These are phyloP conservation scores for Penicillium steckii DNA, from an alignment of 495 filamentous ascomycete species.

Conservation along the genomic window DNA sequence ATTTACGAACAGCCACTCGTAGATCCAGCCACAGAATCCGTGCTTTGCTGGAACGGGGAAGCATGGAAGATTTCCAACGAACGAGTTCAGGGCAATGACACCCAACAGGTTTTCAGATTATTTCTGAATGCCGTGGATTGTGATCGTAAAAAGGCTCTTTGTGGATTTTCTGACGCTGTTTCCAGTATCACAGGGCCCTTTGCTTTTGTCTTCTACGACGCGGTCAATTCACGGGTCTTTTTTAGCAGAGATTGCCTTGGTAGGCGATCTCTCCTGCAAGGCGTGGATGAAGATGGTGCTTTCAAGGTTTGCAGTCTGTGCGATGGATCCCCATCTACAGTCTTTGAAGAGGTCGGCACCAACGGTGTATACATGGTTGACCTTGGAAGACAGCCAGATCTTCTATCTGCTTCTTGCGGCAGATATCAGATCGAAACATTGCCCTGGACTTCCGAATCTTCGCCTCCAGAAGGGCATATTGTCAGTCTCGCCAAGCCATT, in stretches of 20 bases:
- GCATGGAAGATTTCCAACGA: conserved; percentile 74
- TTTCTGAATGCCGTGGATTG: conserved; percentile 50
- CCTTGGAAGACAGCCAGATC: conserved; percentile 32
- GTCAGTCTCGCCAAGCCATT: conserved; percentile 31
- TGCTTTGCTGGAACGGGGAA: conserved; percentile 98
- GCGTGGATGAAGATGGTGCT: conserved; percentile 39
- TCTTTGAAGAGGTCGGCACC: conserved; percentile 80
- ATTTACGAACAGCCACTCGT: conserved; percentile 72
- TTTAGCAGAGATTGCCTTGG: conserved; percentile 87
- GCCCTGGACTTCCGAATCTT: conserved; percentile 26
- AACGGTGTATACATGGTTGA: conserved; percentile 72
- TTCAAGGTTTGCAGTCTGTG: conserved; percentile 76
- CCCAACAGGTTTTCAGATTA: conserved; percentile 63
- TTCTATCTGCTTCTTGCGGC: neutral
- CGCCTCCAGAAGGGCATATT: conserved; percentile 27
- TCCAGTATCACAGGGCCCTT: conserved; percentile 77
- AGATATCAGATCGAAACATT: conserved; percentile 33
- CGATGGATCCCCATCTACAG: conserved; percentile 45
- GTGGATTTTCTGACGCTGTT: conserved; percentile 52
- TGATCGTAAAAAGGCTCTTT: conserved; percentile 18
- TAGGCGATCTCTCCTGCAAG: conserved; percentile 72
- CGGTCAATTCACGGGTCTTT: conserved; percentile 55
- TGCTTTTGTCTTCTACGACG: conserved; percentile 87
- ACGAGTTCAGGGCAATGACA: conserved; percentile 69
- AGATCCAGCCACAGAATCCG: conserved; percentile 57